Conservation (phyloP, 345 rosid species). For the Linum lewisii region DNA sequence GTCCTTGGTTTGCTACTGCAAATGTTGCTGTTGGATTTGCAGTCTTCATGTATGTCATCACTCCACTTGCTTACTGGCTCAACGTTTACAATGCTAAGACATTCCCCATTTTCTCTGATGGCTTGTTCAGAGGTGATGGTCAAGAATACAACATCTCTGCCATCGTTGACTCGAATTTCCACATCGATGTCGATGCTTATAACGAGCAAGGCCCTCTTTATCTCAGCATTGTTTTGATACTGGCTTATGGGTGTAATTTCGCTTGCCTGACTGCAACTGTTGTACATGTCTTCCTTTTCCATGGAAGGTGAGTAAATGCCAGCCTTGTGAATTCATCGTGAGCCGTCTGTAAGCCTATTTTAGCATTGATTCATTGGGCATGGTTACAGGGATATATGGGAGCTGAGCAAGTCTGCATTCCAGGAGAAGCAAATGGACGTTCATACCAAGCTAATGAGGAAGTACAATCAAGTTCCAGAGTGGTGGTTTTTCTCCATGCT, state of each 20-base stretch:
- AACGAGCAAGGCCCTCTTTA: slow-evolving; percentile 74
- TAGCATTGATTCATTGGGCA: too few species aligned
- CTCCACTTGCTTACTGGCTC: slow-evolving; percentile 73
- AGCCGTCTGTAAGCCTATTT: too few species aligned
- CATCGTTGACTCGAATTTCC: slow-evolving; percentile 63
- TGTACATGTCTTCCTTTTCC: slow-evolving; percentile 75
- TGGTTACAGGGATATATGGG: slow-evolving; percentile 67
- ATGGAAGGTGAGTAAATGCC: slow-evolving; percentile 58
- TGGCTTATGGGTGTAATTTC: slow-evolving; percentile 83
- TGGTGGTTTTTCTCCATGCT: slow-evolving; percentile 92
- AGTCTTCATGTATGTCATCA: slow-evolving; percentile 58
- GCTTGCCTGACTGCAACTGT: slow-evolving; percentile 83
- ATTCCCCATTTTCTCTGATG: slow-evolving; percentile 75
- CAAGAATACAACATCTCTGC: slow-evolving; percentile 63
- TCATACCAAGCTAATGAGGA: slow-evolving; percentile 72
- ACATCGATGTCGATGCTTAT: slow-evolving; percentile 65
- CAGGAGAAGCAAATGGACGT: slow-evolving; percentile 50
- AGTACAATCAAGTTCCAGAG: slow-evolving; percentile 71
- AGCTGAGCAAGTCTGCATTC: slow-evolving; percentile 72
- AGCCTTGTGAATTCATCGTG: too few species aligned
- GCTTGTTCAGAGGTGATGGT: slow-evolving; percentile 56
- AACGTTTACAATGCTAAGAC: slow-evolving; percentile 69
- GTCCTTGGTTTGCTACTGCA: slow-evolving; percentile 99
- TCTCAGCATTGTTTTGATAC: slow-evolving; percentile 75
- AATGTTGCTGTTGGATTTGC: slow-evolving; percentile 78